These are phyloP conservation scores for Sanghuangporus weigelae DNA, from an alignment of 1,284 basidiomycete genomes.

Conservation along the genomic window DNA sequence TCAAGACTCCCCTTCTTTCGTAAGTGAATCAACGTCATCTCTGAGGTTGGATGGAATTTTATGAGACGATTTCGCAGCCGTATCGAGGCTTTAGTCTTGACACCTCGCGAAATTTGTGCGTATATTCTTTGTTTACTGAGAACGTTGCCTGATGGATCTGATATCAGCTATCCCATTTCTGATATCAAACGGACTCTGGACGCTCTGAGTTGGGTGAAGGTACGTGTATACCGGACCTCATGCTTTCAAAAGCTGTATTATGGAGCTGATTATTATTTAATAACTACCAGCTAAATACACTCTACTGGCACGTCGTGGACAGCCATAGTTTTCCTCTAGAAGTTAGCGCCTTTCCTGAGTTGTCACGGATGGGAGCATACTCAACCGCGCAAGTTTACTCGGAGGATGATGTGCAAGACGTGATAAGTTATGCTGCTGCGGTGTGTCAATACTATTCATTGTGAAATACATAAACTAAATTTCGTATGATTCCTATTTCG, in stretches of 20 bases:
- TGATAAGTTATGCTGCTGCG: constrained; percentile 68
- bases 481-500: neutral
- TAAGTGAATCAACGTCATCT: constrained; percentile 24
- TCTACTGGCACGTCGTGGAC: constrained; percentile 82
- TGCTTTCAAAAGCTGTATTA: constrained; percentile 18
- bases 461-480: neutral
- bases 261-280: constrained; percentile 15
- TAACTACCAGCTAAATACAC: constrained; percentile 51
- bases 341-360: constrained; percentile 55
- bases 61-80: constrained; percentile 37
- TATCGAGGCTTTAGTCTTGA: constrained; percentile 83
- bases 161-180: constrained; percentile 56
- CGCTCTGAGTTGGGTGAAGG: constrained; percentile 86
- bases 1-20: constrained; percentile 60
- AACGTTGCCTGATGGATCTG: constrained; percentile 23
- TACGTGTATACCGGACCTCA: constrained; percentile 27
- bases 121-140: constrained; percentile 33
- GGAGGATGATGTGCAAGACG: constrained; percentile 51
- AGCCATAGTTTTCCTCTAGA: constrained; percentile 74
- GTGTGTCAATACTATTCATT: constrained; percentile 35
- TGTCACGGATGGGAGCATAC: constrained; percentile 71
- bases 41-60: neutral
- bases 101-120: constrained; percentile 61
- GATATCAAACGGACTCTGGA: constrained; percentile 75
- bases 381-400: constrained; percentile 52